A percentile compares a stretch with the other conserved stretches of the same genome.
phyloP scores from a whole-genome alignment of 768 basidiomycete species.

The Saitozyma podzolica region DNA sequence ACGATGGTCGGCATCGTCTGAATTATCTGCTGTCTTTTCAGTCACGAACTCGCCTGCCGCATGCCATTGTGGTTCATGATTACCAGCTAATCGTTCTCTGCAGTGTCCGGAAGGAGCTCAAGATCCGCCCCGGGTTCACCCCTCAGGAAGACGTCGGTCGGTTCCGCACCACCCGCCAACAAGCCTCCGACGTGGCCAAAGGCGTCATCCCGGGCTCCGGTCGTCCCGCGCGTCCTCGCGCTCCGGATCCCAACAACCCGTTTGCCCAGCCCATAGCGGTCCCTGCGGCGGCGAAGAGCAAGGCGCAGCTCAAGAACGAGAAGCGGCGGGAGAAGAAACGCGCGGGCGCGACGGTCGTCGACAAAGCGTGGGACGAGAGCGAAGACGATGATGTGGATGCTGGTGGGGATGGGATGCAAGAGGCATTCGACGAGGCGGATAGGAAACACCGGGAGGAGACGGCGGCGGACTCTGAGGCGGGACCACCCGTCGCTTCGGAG shows the following conservation, averaged over 20 bases:
- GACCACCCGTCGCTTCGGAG: neutral
- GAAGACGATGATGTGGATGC: slow-evolving; percentile 71
- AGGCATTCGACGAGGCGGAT: slow-evolving; percentile 33
- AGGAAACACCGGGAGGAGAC: slow-evolving; percentile 3
- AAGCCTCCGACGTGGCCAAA: slow-evolving; percentile 66
- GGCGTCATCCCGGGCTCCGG: slow-evolving; percentile 80
- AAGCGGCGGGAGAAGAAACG: slow-evolving; percentile 74
- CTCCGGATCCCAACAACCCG: slow-evolving; percentile 14
- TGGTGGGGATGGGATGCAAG: slow-evolving; percentile 40
- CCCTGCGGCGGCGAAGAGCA: slow-evolving; percentile 45
- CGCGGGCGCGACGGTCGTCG: slow-evolving; percentile 59
- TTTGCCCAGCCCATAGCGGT: slow-evolving; percentile 17
- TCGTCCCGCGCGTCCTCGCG: slow-evolving; percentile 58
- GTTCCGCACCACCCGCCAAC: slow-evolving; percentile 73
- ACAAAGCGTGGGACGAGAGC: slow-evolving; percentile 60
- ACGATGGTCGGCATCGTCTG: no score
- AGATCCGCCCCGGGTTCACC: slow-evolving; percentile 88
- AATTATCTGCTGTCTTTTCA: no score
- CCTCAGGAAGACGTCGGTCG: slow-evolving; percentile 90
- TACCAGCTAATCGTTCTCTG: slow-evolving; percentile 6
- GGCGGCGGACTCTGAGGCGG: neutral
- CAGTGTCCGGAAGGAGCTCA: slow-evolving; percentile 82
- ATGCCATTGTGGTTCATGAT: neutral
- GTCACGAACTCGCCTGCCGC: no score
- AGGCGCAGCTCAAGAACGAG: slow-evolving; percentile 71